phyloP scores from a whole-genome alignment of 164 flowering plant species.

The Paratinospora sagittata region DNA sequence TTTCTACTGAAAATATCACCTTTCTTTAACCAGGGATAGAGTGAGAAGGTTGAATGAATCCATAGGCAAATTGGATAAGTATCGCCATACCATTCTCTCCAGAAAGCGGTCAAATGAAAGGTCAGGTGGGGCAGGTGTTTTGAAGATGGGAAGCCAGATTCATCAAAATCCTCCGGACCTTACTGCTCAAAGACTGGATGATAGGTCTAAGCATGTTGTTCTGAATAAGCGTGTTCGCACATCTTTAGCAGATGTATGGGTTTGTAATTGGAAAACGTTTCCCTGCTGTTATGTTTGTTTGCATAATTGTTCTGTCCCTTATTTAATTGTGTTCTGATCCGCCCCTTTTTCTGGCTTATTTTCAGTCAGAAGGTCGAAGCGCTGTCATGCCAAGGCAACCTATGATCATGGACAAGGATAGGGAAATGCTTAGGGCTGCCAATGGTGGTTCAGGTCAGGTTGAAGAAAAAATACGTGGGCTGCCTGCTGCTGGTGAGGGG shows the following conservation, averaged over 20 bases:
- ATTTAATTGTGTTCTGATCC: background rate
- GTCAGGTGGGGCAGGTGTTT: constrained; percentile 37
- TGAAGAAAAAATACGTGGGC: constrained; percentile 71
- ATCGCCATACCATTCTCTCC: constrained; percentile 32
- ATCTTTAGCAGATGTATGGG: constrained; percentile 61
- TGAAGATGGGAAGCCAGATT: constrained; percentile 52
- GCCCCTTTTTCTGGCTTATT: background rate
- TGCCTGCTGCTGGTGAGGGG: constrained; percentile 79
- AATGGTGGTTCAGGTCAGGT: constrained; percentile 41
- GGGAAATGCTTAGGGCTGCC: constrained; percentile 49
- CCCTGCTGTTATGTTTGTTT: background rate
- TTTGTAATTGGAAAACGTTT: constrained; percentile 28
- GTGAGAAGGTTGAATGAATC: constrained; percentile 51
- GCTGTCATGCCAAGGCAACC: constrained; percentile 42
- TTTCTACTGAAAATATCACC: constrained; percentile 20
- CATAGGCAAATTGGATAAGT: constrained; percentile 46
- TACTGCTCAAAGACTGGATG: constrained; percentile 45
- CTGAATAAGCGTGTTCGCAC: constrained; percentile 72
- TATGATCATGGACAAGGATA: constrained; percentile 43
- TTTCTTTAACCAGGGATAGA: constrained; percentile 48
- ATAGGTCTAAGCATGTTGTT: constrained; percentile 48
- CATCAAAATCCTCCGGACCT: constrained; percentile 44
- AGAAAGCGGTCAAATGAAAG: constrained; percentile 61
- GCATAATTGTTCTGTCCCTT: background rate
- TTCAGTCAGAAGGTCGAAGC: constrained; percentile 65